Base-by-base conservation (phyloP, 1,284 basidiomycete species). In the Leccinum fallax region DNA sequence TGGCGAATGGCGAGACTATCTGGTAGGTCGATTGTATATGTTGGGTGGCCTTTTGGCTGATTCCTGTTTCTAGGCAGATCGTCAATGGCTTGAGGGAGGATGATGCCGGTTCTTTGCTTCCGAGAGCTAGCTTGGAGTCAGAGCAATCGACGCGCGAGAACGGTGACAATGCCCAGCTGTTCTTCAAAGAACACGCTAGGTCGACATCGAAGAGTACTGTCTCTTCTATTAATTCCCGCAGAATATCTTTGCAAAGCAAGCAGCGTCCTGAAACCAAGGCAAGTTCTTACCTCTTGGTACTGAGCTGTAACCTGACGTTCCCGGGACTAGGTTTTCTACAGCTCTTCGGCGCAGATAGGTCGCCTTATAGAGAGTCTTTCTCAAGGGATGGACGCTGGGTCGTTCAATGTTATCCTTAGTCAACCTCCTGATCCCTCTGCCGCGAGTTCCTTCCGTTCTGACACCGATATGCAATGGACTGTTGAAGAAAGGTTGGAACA, bases 1-100 rank as follows among this genome's bases (percentile, higher is more conserved):
- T 92, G 69, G 89, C 89, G 13, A 92, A 92, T 71, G 91, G 91
- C 26, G 87, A 93, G 73, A 90, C 89, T 15, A 87, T 93, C 61
- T 94, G 91, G 91, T 90, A 62, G 57, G 80, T 77, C 15, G 55
- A 34, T 68, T 30, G 59, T 57, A 48, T 48, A 9, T 28, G n/a
- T 62, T 64, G 55, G 58, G 57, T 51, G 55, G 36, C 8, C 48
- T 40, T 43, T 59, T 59, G 40, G 32, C 46, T 60, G 26, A 66
- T 49, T 36, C 26, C 51, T 53, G 63, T 64, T 63, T 57, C n/a
- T 64, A 92, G 90, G 90, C 88, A 87, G 61, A 90, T 93, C 65
- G 89, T 93, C 54, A 91, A 93, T 67, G 88, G 89, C 16, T 76
- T 94, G 65, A 87, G 91, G 43, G 89, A 92, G 56, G 88, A 88